Base-by-base conservation (phyloP, 1,284 basidiomycete genomes). In the Neonothopanus nambi region DNA sequence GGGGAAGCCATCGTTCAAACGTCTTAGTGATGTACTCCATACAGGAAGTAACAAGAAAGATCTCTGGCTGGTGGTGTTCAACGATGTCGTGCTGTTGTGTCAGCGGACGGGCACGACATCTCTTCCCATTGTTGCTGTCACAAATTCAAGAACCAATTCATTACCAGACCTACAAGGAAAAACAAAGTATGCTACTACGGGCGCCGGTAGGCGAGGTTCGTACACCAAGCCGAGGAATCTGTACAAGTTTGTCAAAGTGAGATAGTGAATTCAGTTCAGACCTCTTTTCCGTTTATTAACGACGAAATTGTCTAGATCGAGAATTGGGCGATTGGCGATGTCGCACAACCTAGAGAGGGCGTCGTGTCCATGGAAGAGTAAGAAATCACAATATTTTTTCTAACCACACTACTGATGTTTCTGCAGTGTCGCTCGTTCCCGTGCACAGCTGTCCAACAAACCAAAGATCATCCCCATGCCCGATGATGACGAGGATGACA, bases 11-110 rank as follows among this genome's bases (percentile, higher is more conserved):
- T 92, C 90, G 1, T 87, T 93, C 74, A 89, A 88, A 64, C 83
- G 92, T 9, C 72, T 96, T 38, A 93, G 89, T 63, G 93, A 95
- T 61, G 89, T 88, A 17, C 74, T 92, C 71, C 71, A 81, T 12
- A 68, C 88, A 20, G 85, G 87, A 26, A 9, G 30, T 39, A 82
- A 87, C 37, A 88, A 88, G 75, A 89, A 88, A 65, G 95, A 98
- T 62, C 66, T 95, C 47, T 99, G 96, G 96, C 77, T 96, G 51
- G 91, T 99, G 0, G 82, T 87, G 12, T 98, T 99, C 75, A 95
- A 95, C 52, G 96, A 99, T 67, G 95, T 99, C 42, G 89, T 95
- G 11, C 74, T 99, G 41, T 81, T 93, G 48, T 98, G 95, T 68
- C 93, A 95, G 65, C 80, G 92, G 49, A 89, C 86, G 1, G 96